Base-by-base conservation (phyloP, 2,329 filamentous ascomycete species). In the Colletotrichum higginsianum region DNA sequence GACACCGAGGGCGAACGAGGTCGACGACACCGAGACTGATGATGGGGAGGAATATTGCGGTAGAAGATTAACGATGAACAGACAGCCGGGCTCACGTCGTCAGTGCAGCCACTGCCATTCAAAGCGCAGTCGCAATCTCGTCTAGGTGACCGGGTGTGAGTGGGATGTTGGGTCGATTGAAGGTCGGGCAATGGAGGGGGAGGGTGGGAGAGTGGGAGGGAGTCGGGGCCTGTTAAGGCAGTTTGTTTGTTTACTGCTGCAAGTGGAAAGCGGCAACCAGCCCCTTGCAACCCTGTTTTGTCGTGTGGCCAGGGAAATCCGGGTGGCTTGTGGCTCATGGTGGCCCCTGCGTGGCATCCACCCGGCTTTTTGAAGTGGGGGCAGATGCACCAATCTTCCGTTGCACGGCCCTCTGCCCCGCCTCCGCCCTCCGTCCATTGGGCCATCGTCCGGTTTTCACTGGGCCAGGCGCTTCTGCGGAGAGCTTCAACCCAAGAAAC, bases 191-290 rank as follows among this genome's bases (percentile, higher is more conserved):
- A 74, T 63, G 63, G 61, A 72, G 72, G 66, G 66, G 64, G 61
- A 40, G 60, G 71, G 66, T 38, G 64, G 61, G 42, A 61, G 65
- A 70, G 71, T 63, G 70, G 67, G 71, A 57, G 65, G 73, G 72
- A 46, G 60, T 73, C 47, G 71, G 69, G 65, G 73, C 79, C 78
- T 74, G 72, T 77, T 79, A 67, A 61, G 79, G 79, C 71, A 81
- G 76, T 81, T 81, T 81, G 79, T 81, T 81, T 81, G 79, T 81
- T 81, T 81, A 78, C 77, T 75, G 73, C 68, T 71, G 61, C 73
- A 74, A 66, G 44, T 66, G 42, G 61, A 30, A 66, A 71, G 58
- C 72, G 64, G 68, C 69, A 72, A 72, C 71, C 68, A 72, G 63
- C 72, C 68, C 66, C 70, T 66, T 66, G 67, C 42, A 64, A 62